These are phyloP conservation scores for Cryptosporidium sp. DNA, from an alignment of 169 alveolate genomes.

Conservation along the genomic window DNA sequence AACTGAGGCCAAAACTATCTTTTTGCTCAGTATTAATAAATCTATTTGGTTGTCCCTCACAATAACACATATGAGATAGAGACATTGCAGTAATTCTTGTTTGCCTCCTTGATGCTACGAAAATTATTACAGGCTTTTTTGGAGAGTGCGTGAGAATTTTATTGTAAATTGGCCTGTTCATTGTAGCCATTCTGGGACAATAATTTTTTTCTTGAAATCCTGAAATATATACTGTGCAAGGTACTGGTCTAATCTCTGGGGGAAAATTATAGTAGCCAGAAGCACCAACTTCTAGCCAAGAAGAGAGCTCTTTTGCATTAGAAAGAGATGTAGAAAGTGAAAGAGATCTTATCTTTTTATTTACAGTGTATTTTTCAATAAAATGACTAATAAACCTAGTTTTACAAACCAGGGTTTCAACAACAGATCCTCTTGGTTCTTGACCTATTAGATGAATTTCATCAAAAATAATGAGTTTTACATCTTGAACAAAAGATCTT, in stretches of 20 bases:
- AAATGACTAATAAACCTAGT: slow-evolving; percentile 93
- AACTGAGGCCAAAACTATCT: neutral
- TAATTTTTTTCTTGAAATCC: slow-evolving; percentile 93
- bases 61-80: slow-evolving; percentile 81
- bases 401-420: slow-evolving; percentile 97
- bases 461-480: slow-evolving; percentile 96
- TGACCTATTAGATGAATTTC: slow-evolving; percentile 98
- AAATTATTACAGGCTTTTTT: slow-evolving; percentile 94
- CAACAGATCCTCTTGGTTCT: slow-evolving; percentile 95
- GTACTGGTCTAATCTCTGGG: slow-evolving; percentile 98
- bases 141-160: slow-evolving; percentile 92
- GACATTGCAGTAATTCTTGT: slow-evolving; percentile 97
- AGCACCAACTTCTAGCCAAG: slow-evolving; percentile 96
- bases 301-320: slow-evolving; percentile 96
- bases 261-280: slow-evolving; percentile 97
- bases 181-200: slow-evolving; percentile 97
- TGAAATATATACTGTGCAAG: slow-evolving; percentile 94
- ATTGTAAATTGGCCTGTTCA: slow-evolving; percentile 95
- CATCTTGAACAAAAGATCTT: slow-evolving; percentile 91
- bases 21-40: slow-evolving; percentile 58
- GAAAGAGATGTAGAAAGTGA: slow-evolving; percentile 99
- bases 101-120: slow-evolving; percentile 97
- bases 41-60: slow-evolving; percentile 79
- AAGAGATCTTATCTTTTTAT: slow-evolving; percentile 90
- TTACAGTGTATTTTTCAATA: slow-evolving; percentile 79